Percentiles rank a stretch among this genome's conserved stretches.
phyloP scores from a whole-genome alignment of 345 rosid species.

The Carallia pectinifolia region DNA sequence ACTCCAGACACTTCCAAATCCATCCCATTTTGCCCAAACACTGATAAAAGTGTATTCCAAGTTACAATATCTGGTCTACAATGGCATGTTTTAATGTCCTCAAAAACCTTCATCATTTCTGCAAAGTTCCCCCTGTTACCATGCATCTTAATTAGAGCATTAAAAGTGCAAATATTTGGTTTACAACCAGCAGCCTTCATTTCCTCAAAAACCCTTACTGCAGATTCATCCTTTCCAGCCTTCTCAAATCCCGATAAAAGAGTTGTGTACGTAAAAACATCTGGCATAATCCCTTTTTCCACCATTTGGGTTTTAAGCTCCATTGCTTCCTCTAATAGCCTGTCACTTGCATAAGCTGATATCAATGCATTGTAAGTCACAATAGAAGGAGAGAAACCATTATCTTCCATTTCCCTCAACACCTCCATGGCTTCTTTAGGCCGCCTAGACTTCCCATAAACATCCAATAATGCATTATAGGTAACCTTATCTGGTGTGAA shows the following conservation, averaged over 20 bases:
- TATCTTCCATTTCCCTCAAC: constrained; percentile 70
- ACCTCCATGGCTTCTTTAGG: constrained; percentile 83
- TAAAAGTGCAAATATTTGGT: constrained; percentile 91
- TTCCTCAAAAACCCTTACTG: constrained; percentile 71
- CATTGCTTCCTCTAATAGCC: constrained; percentile 70
- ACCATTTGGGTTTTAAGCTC: constrained; percentile 74
- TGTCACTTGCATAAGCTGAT: constrained; percentile 81
- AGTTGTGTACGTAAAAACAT: constrained; percentile 94
- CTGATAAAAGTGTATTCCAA: constrained; percentile 89
- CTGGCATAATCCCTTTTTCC: constrained; percentile 66
- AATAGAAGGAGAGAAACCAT: constrained; percentile 60
- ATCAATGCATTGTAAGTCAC: constrained; percentile 87
- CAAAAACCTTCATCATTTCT: constrained; percentile 92
- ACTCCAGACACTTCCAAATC: constrained; percentile 85
- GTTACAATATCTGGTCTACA: constrained; percentile 82
- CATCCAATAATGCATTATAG: constrained; percentile 74
- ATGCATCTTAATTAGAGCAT: constrained; percentile 90
- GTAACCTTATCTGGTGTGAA: constrained; percentile 81
- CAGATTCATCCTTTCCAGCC: constrained; percentile 81
- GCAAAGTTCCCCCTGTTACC: constrained; percentile 82
- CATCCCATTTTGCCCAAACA: constrained; percentile 92
- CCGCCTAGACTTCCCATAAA: constrained; percentile 86
- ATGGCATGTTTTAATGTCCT: constrained; percentile 62
- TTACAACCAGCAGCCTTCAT: constrained; percentile 73
- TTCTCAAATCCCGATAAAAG: constrained; percentile 85